Percentiles rank a stretch among this genome's conserved stretches.
These are phyloP conservation scores for Spathaspora hagerdaliae DNA, from an alignment of 805 yeast species.

Conservation along the genomic window DNA sequence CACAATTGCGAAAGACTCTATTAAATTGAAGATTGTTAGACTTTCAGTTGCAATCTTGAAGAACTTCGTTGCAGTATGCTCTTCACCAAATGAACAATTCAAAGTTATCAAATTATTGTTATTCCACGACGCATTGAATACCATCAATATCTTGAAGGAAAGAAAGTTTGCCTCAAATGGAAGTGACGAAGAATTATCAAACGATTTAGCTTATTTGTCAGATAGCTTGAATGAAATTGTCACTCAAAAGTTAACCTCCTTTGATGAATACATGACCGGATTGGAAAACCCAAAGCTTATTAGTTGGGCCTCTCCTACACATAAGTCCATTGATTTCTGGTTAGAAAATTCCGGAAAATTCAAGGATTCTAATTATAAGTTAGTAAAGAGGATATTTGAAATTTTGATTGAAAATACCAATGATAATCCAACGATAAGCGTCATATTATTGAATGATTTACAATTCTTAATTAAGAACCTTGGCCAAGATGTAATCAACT, in stretches of 20 bases:
- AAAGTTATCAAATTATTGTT: conserved; percentile 63
- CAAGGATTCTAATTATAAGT: conserved; percentile 72
- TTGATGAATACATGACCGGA: conserved; percentile 88
- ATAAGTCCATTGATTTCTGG: conserved; percentile 86
- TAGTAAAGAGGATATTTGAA: conserved; percentile 58
- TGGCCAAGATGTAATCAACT: conserved; percentile 34
- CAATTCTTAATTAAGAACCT: conserved; percentile 39
- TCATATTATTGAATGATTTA: conserved; percentile 41
- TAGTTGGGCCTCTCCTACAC: conserved; percentile 84
- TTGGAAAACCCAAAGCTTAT: conserved; percentile 70
- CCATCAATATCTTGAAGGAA: conserved; percentile 65
- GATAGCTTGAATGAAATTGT: conserved; percentile 68
- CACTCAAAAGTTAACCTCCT: conserved; percentile 70
- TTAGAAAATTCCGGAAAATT: conserved; percentile 72
- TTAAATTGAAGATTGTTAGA: conserved; percentile 89
- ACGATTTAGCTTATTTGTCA: conserved; percentile 59
- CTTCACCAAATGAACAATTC: conserved; percentile 29
- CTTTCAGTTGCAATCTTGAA: conserved; percentile 71
- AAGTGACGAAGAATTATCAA: conserved; percentile 78
- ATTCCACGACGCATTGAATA: conserved; percentile 70
- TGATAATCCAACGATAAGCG: conserved; percentile 18
- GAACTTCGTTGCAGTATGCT: conserved; percentile 47
- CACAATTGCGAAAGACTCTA: conserved; percentile 67
- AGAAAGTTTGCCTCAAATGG: conserved; percentile 76
- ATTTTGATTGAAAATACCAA: conserved; percentile 37